phyloP scores from a whole-genome alignment of 345 rosid genomes.

The Brassica nigra region DNA sequence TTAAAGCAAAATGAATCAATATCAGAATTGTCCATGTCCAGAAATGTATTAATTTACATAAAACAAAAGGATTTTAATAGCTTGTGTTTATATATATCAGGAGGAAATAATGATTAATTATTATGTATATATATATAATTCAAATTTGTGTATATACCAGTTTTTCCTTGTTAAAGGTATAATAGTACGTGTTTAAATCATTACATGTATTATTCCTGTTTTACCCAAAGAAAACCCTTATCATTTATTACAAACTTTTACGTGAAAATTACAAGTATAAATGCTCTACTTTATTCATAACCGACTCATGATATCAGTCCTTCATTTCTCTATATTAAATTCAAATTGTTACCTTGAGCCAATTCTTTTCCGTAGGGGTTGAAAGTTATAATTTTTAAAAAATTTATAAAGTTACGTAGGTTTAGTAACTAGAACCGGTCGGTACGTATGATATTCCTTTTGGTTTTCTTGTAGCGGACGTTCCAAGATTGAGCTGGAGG shows the following conservation, averaged over 20 bases:
- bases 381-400: background rate
- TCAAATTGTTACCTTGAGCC: background rate
- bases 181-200: background rate
- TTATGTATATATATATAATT: background rate
- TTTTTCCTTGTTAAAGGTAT: background rate
- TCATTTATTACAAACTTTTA: background rate
- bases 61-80: background rate
- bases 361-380: background rate
- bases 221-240: background rate
- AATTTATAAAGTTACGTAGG: background rate
- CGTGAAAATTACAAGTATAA: background rate
- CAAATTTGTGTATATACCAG: background rate
- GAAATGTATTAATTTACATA: background rate
- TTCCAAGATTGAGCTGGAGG: conserved; percentile 74
- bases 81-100: background rate
- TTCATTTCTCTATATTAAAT: background rate
- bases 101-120: background rate
- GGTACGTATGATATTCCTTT: background rate
- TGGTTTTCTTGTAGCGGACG: conserved; percentile 39
- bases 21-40: background rate
- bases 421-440: background rate
- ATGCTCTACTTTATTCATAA: background rate
- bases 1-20: conserved; percentile 1
- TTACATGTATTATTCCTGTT: background rate
- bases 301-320: background rate